These are phyloP conservation scores for Citrus trifoliata DNA, from an alignment of 345 rosid genomes.

Conservation along the genomic window DNA sequence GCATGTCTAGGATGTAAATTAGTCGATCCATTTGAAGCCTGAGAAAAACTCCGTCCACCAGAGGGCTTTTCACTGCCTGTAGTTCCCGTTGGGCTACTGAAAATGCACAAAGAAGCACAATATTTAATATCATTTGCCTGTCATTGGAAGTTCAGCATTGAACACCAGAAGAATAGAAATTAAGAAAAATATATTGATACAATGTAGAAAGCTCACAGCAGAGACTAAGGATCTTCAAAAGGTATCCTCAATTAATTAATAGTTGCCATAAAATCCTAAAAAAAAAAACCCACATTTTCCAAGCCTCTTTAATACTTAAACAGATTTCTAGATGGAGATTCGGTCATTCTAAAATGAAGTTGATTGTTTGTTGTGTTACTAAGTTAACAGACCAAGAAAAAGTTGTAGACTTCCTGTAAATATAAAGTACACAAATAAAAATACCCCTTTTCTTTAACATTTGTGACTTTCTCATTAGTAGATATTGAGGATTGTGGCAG, in stretches of 20 bases:
- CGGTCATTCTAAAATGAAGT: not conserved
- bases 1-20: slow-evolving; percentile 30
- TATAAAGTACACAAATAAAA: slow-evolving; percentile 1
- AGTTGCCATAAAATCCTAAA: not conserved
- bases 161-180: not conserved
- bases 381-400: not conserved
- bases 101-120: slow-evolving; percentile 9
- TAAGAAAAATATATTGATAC: not conserved
- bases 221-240: not conserved
- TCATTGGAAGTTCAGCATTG: not conserved
- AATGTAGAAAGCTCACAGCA: not conserved
- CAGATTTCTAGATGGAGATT: not conserved
- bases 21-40: slow-evolving; percentile 32
- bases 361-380: not conserved
- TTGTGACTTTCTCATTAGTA: slow-evolving; percentile 24
- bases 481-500: slow-evolving; percentile 29
- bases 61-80: slow-evolving; percentile 36
- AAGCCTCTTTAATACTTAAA: not conserved
- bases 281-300: not conserved
- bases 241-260: not conserved
- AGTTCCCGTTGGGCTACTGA: slow-evolving; percentile 38
- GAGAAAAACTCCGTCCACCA: slow-evolving; percentile 27
- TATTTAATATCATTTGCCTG: not conserved
- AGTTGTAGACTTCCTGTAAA: not conserved
- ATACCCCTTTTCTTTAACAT: slow-evolving; percentile 51